These are phyloP conservation scores for Isoetes engelmannii DNA, from an alignment of 83 land plant species.

Conservation along the genomic window DNA sequence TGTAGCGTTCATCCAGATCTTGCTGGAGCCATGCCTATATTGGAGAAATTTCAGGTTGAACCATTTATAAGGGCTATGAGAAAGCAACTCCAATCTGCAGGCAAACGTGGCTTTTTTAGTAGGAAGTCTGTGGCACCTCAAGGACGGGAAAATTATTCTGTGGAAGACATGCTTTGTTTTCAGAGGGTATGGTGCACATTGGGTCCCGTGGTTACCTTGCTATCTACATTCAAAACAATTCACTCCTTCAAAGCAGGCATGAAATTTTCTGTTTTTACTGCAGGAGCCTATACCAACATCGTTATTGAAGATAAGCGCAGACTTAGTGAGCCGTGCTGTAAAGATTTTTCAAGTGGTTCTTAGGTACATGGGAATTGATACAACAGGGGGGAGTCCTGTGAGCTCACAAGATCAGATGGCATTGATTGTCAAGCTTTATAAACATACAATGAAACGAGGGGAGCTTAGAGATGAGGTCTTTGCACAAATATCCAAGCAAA, in stretches of 20 bases:
- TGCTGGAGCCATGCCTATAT: slow-evolving; percentile 64
- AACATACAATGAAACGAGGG: slow-evolving; percentile 83
- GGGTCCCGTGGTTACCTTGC: not conserved
- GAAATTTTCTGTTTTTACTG: not conserved
- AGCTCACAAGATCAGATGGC: slow-evolving; percentile 71
- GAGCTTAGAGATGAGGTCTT: slow-evolving; percentile 95
- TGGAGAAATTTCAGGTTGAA: slow-evolving; percentile 87
- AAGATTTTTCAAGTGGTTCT: slow-evolving; percentile 77
- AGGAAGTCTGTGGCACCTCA: slow-evolving; percentile 67
- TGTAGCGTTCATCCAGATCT: slow-evolving; percentile 52
- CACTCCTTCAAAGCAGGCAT: not conserved
- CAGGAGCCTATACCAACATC: slow-evolving; percentile 99
- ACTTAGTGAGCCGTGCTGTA: slow-evolving; percentile 64
- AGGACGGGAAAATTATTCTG: slow-evolving; percentile 75
- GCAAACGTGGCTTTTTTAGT: slow-evolving; percentile 80
- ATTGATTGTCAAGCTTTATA: slow-evolving; percentile 65
- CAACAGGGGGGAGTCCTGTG: slow-evolving; percentile 41
- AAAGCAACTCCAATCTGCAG: slow-evolving; percentile 76
- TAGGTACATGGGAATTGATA: slow-evolving; percentile 86
- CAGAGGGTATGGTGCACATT: slow-evolving; percentile 55
- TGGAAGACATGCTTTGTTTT: slow-evolving; percentile 93
- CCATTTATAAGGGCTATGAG: slow-evolving; percentile 78
- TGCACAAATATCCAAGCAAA: slow-evolving; percentile 84
- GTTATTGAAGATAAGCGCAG: slow-evolving; percentile 66
- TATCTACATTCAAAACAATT: not conserved